Evolutionary conservation across 2,329 filamentous ascomycete genomes (phyloP).

Genomic region (Phaeosphaeriaceae sp.): DNA sequence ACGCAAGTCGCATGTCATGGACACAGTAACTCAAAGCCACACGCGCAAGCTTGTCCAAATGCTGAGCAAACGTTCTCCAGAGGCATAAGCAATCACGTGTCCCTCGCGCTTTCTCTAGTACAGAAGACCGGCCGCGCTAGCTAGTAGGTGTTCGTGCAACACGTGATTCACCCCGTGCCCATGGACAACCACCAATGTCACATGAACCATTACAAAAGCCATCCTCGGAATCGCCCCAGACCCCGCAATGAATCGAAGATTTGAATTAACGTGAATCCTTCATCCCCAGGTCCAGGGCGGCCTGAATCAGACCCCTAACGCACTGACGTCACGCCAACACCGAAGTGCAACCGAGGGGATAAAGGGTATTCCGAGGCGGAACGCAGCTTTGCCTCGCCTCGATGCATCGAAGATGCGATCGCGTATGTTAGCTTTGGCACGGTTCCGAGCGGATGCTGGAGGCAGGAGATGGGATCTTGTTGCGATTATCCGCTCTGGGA

Average conservation of each 20-base stretch:
- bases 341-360: neutral
- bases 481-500: constrained; percentile 13
- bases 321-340: neutral
- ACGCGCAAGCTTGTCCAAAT: neutral
- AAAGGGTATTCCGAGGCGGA: neutral
- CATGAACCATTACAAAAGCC: neutral
- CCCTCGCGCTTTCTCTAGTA: neutral
- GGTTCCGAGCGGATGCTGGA: constrained; percentile 5
- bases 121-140: neutral
- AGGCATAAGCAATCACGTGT: neutral
- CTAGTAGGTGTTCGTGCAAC: neutral
- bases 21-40: too few species aligned
- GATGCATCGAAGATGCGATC: neutral
- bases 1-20: too few species aligned
- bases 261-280: neutral
- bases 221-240: neutral
- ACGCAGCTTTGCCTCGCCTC: neutral
- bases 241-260: neutral
- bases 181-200: too few species aligned
- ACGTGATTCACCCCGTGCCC: neutral
- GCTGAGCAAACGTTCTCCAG: neutral
- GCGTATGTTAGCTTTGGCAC: neutral
- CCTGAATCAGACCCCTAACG: neutral
- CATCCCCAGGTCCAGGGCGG: neutral
- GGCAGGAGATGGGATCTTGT: neutral